Evolutionary conservation across 257 asterid species (phyloP).

Genomic region (Schizonepeta tenuifolia): DNA sequence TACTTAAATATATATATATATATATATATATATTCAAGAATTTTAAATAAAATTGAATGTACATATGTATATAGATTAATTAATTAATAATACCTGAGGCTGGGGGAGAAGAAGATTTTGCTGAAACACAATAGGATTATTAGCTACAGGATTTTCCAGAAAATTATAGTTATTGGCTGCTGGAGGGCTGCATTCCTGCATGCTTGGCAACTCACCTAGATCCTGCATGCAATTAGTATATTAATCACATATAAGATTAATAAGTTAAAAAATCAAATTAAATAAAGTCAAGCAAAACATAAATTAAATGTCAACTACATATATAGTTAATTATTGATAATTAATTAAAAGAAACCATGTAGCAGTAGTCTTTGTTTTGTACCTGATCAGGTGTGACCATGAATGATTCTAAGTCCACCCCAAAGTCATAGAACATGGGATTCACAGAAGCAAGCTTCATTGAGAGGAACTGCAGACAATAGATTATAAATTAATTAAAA

Average conservation of each 20-base stretch:
- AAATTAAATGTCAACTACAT: background rate
- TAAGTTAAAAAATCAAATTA: background rate
- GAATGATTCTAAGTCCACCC: constrained; percentile 68
- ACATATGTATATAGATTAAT: background rate
- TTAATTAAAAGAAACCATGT: background rate
- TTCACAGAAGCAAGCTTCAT: constrained; percentile 85
- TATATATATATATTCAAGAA: background rate
- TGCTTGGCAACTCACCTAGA: constrained; percentile 41
- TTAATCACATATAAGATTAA: constrained; percentile 2
- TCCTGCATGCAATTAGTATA: constrained; percentile 41
- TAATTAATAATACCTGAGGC: constrained; percentile 19
- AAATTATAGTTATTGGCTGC: constrained; percentile 40
- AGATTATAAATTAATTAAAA: background rate
- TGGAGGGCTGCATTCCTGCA: constrained; percentile 45
- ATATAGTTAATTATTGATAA: background rate
- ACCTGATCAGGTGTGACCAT: constrained; percentile 51
- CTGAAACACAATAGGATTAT: constrained; percentile 43
- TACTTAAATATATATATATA: background rate
- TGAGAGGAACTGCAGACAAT: constrained; percentile 71
- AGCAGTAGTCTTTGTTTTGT: too few species aligned
- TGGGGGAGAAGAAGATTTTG: constrained; percentile 38
- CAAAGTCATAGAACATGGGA: constrained; percentile 73
- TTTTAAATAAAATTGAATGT: background rate
- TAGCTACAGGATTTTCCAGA: constrained; percentile 35
- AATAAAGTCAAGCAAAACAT: too few species aligned